Evolutionary conservation across 345 rosid species (phyloP), one percentile per base, ranked within the genome.

Genomic region (Linum tenue): DNA sequence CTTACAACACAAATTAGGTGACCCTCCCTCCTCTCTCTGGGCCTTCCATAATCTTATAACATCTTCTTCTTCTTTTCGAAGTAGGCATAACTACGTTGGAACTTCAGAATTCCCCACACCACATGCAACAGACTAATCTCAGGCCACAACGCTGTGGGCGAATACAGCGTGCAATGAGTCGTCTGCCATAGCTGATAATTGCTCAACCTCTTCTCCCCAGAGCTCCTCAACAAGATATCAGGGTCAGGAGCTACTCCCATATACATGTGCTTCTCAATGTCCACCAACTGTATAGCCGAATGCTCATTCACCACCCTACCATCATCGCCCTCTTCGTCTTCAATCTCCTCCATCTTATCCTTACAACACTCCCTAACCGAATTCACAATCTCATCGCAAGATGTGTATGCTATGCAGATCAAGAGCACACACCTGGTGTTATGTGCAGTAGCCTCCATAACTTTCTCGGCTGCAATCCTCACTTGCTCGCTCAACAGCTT

Each of bases 91-190:
- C 55, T 70, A 65, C 88, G 76, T 71, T 89, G 98, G 82, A 82
- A 91, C 66, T 78, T 72, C 67, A 91, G 66, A 22, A 86, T 79
- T 22, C 76, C 80, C 96, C 87, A 84, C 7, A 81, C 81, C 59
- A 89, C 41, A 70, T 87, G 92, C 76, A 86, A 69, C 7, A 89
- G 60, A 56, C 95, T 84, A 60, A 85, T 87, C 78, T 89, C 95
- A 10, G 95, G 96, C 96, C 96, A 91, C 64, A 91, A 59, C n/a
- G 76, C 89, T 43, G 73, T 67, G 2, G 90, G 95, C 62, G 89
- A 85, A 66, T 73, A 83, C 70, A 91, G 67, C 48, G 83, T 79
- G 72, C 80, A 73, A 59, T 74, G 53, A 70, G 80, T 67, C 7
- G 88, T 80, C 72, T 85, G 95, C 88, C 95, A 81, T 38, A 81